Conservation (phyloP, 306 rosid species). For the Cucurbita maxima region DNA sequence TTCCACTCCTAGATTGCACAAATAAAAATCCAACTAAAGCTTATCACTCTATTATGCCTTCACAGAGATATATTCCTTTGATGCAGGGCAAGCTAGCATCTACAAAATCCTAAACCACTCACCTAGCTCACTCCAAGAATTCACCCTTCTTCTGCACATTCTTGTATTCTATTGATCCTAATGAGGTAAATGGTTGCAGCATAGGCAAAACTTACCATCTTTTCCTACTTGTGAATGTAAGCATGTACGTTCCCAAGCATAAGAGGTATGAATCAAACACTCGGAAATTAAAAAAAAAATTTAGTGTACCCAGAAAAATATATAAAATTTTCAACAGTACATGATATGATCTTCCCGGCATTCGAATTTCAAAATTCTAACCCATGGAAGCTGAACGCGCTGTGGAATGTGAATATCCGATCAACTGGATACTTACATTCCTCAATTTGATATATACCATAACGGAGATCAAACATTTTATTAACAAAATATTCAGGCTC, state of each 20-base stretch:
- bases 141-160: neutral
- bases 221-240: neutral
- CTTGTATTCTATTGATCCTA: neutral
- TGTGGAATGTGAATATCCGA: neutral
- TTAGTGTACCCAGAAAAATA: neutral
- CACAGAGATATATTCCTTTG: neutral
- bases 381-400: neutral
- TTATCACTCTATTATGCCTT: neutral
- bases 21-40: neutral
- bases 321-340: neutral
- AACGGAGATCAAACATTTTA: neutral
- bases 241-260: neutral
- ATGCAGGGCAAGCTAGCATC: neutral
- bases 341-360: neutral
- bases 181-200: neutral
- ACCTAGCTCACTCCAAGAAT: neutral
- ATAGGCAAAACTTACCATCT: neutral
- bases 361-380: neutral
- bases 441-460: neutral
- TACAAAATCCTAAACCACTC: neutral
- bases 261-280: neutral
- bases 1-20: neutral
- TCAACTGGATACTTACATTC: neutral
- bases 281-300: neutral
- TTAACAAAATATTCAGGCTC: neutral